Conservation (phyloP, 805 yeast genomes). For the Candida montana region DNA sequence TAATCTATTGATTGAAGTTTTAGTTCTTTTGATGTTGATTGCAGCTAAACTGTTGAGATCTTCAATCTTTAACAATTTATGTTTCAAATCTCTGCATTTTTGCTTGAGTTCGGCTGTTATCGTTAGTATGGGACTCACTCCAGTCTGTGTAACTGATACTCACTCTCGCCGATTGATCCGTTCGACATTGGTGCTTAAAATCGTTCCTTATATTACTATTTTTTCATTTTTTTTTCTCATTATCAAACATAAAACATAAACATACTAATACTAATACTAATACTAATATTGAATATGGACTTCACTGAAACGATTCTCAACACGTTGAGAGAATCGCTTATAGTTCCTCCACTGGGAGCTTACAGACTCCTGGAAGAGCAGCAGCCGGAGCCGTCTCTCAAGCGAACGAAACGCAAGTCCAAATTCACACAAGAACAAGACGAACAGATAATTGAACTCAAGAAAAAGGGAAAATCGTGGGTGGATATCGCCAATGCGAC, state of each 20-base stretch:
- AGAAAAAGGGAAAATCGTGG: conserved; percentile 64
- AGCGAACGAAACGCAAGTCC: conserved; percentile 55
- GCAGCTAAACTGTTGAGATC: conserved; percentile 72
- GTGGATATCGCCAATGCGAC: conserved; percentile 65
- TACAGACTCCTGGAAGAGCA: conserved; percentile 37
- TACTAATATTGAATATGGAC: background rate
- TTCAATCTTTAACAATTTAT: conserved; percentile 66
- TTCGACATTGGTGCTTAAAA: no score
- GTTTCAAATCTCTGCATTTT: conserved; percentile 68
- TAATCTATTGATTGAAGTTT: conserved; percentile 67
- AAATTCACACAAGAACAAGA: conserved; percentile 69
- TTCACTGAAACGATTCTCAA: conserved; percentile 6
- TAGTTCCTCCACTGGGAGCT: conserved; percentile 17
- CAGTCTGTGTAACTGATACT: no score
- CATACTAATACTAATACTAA: background rate
- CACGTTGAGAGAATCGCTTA: conserved; percentile 12
- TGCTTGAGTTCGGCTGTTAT: conserved; percentile 38
- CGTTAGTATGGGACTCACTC: no score
- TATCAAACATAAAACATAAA: background rate
- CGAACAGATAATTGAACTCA: conserved; percentile 53
- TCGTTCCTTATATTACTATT: no score
- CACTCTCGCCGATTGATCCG: background rate
- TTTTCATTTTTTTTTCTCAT: no score
- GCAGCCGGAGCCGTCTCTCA: conserved; percentile 36
- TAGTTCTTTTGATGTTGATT: conserved; percentile 71